These are phyloP conservation scores for Eragrostis tef DNA, from an alignment of 202 grass and related monocot genomes.

Conservation along the genomic window DNA sequence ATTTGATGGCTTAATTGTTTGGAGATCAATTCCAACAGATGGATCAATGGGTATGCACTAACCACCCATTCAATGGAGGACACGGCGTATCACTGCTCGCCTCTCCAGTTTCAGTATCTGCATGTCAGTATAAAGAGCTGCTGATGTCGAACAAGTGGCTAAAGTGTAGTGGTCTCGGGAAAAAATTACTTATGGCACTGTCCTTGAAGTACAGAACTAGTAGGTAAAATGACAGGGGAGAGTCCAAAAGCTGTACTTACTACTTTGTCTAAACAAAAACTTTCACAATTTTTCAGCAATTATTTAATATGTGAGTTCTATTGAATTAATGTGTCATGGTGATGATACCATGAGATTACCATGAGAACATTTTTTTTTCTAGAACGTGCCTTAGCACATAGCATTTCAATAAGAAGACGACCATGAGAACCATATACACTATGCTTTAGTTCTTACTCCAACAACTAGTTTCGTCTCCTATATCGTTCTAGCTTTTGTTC, in stretches of 20 bases:
- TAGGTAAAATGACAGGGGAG: no score
- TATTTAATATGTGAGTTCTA: not conserved
- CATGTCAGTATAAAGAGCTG: conserved; percentile 3
- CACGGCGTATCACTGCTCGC: not conserved
- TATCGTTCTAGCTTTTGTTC: no score
- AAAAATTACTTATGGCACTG: no score
- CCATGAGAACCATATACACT: not conserved
- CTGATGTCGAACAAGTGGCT: not conserved
- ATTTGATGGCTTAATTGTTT: conserved; percentile 29
- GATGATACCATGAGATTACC: conserved; percentile 19
- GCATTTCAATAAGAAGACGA: no score
- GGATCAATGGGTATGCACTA: conserved; percentile 20
- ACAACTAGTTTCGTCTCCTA: no score
- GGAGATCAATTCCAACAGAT: not conserved
- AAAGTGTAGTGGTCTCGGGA: conserved; percentile 14
- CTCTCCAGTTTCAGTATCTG: not conserved
- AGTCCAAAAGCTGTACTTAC: no score
- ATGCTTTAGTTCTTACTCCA: not conserved
- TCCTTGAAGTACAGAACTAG: no score
- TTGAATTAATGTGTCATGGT: not conserved
- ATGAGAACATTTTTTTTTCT: no score
- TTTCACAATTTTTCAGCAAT: no score
- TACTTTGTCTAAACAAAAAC: no score
- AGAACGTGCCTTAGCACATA: no score
- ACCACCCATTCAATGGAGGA: conserved; percentile 26